Evolutionary conservation across 108 stramenopile species (phyloP), one percentile per base, ranked within the genome.

Genomic region (Fistulifera solaris): DNA sequence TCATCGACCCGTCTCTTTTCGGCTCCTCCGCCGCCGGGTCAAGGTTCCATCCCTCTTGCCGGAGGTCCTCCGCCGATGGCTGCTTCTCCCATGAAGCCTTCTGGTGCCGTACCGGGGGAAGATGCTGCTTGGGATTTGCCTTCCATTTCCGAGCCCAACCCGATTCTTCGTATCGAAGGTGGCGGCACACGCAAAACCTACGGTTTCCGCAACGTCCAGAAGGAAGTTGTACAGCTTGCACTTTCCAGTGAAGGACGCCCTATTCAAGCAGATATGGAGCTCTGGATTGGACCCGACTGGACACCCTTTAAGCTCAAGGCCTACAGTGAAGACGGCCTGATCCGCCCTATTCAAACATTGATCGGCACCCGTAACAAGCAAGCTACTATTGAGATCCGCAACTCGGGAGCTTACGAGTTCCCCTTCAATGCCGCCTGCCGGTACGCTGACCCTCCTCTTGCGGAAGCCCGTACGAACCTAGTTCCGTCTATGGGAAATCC

Each of bases 231-330:
- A 35, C 77, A 81, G 53, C 72, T 85, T 13, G 42, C 67, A 47
- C 61, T 81, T 54, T 71, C 67, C 52, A 81, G 77, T 26, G 72
- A 68, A 50, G 77, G 77, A 49, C 77, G 77, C 59, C 78, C 78
- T 21, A 39, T 79, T 21, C 56, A 72, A 45, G 73, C 78, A 35
- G 61, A 79, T 48, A 47, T 79, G 43, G 71, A 79, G 58, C 43
- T 72, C 1, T 75, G 74, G 74, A 57, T 69, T 16, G 73, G 73
- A 40, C 78, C 78, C 12, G 57, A 72, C 38, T 65, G 75, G 53
- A 75, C 71, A 25, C 78, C 78, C 7, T 52, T 54, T 45, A 72
- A 70, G 39, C 56, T 75, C 63, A 56, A 71, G 47, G 62, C 69
- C 1, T 79, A 79, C 62, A 55, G 64, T 49, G 78, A 79, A 56